Percentiles rank a stretch among this genome's conserved stretches.
These are phyloP conservation scores for Trichoderma sp. DNA, from an alignment of 2,329 filamentous ascomycete species.

Conservation along the genomic window DNA sequence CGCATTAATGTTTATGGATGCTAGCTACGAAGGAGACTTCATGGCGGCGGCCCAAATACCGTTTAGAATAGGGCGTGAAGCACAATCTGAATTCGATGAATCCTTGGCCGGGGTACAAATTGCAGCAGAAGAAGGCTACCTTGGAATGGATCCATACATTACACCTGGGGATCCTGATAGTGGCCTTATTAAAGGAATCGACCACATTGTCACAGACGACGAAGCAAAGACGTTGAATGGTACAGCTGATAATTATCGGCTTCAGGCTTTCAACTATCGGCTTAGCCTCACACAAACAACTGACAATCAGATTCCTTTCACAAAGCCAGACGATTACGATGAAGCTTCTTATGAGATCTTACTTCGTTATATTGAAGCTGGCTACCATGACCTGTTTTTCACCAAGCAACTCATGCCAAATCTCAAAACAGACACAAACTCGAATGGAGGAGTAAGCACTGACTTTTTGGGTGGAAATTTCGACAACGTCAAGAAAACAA, in stretches of 20 bases:
- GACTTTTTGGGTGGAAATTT: slow-evolving; percentile 28
- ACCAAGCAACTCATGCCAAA: slow-evolving; percentile 20
- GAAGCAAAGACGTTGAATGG: neutral
- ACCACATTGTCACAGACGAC: slow-evolving; percentile 14
- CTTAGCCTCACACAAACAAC: slow-evolving; percentile 11
- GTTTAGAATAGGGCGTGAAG: slow-evolving; percentile 23
- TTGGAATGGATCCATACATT: slow-evolving; percentile 25
- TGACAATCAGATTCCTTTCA: slow-evolving; percentile 18
- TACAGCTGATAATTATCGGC: slow-evolving; percentile 11
- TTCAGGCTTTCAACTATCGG: slow-evolving; percentile 22
- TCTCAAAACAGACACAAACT: slow-evolving; percentile 20
- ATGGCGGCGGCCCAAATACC: slow-evolving; percentile 25
- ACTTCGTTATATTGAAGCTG: slow-evolving; percentile 20
- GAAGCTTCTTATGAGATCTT: slow-evolving; percentile 17
- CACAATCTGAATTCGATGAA: slow-evolving; percentile 18
- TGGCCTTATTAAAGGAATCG: slow-evolving; percentile 24
- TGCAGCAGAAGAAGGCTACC: neutral
- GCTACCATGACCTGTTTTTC: slow-evolving; percentile 11
- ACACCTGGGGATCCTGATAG: slow-evolving; percentile 21
- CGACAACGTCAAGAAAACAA: slow-evolving; percentile 16
- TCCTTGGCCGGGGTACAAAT: slow-evolving; percentile 21
- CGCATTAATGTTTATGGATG: slow-evolving; percentile 27
- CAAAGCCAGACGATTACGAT: slow-evolving; percentile 15
- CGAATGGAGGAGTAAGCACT: slow-evolving; percentile 25
- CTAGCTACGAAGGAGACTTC: slow-evolving; percentile 30